Base-by-base conservation (phyloP, 371 early-diverging fungal species). In the Zychaea mexicana region DNA sequence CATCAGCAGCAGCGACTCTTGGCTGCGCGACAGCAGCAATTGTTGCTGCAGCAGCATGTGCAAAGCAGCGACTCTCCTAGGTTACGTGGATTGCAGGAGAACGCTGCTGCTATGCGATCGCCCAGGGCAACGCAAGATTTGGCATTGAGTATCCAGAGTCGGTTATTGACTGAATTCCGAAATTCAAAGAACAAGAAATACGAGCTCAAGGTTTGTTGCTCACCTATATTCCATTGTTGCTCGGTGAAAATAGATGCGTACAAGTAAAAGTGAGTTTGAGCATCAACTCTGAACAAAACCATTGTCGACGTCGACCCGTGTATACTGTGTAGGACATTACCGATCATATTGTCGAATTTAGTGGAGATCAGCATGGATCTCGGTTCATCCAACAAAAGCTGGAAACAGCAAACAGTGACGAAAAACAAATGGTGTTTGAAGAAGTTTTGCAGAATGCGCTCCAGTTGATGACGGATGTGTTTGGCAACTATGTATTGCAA, bases 401-500 rank as follows among this genome's bases (percentile, higher is more conserved):
- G 19, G 99, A 99, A 73, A 88, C 90, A 0, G 96, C 96, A 8
- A 88, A 90, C n/a, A 87, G 82, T 49, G 98, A 97, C 49, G 99
- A 99, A 67, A 96, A 96, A 82, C 91, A 93, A 64, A 86, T 96
- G 73, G 98, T 99, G 21, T 99, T 99, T 85, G 90, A 95, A 30
- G 97, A 99, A 76, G 94, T 99, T 22, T 79, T 92, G 39, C 96
- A 97, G 33, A 90, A 93, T 65, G 91, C 97, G 0, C 81, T 96
- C 27, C 96, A 98, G 61, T 84, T 99, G 53, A 98, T 97, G 94
- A 96, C 96, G 0, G 99, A 99, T 76, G 98, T 99, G 2, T 99
- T 99, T 92, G 99, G 99, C 42, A 99, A 99, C 84, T 99, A 99
- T 74, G 99, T 99, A 42, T 92, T 99, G 57, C 99, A 99, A 82